Evolutionary conservation across 495 filamentous ascomycete genomes (phyloP).

Genomic region (Lasiosphaeriaceae sp.): DNA sequence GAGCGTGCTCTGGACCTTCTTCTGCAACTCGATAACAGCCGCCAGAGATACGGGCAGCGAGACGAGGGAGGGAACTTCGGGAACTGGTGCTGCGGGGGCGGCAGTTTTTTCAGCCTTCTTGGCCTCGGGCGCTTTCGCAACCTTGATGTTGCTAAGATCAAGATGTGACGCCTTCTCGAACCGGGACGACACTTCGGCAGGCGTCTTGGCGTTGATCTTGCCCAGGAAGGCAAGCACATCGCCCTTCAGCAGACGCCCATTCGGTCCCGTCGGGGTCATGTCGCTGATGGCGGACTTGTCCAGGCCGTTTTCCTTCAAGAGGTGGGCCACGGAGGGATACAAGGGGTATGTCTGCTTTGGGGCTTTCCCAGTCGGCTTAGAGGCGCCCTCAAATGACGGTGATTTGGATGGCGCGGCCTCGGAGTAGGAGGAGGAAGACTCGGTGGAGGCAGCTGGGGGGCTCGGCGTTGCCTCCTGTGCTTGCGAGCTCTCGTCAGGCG

Average conservation of each 20-base stretch:
- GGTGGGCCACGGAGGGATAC: conserved; percentile 77
- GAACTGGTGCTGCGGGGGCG: conserved; percentile 38
- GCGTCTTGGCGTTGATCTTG: conserved; percentile 62
- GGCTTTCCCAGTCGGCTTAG: conserved; percentile 39
- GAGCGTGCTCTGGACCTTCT: conserved; percentile 67
- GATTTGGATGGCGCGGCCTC: conserved; percentile 2
- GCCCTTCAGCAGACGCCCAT: conserved; percentile 87
- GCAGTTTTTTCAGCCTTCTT: conserved; percentile 45
- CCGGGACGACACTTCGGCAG: conserved; percentile 61
- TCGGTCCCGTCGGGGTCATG: conserved; percentile 84
- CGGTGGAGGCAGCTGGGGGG: conserved; percentile 20
- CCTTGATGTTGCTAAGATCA: conserved; percentile 92
- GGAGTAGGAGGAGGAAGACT: conserved; percentile 23
- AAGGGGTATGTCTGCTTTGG: conserved; percentile 73
- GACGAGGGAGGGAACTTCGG: conserved; percentile 46
- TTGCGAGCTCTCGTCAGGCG: conserved; percentile 49
- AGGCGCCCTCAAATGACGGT: conserved; percentile 33
- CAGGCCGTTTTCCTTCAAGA: conserved; percentile 74
- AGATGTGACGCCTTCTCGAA: conserved; percentile 75
- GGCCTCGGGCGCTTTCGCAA: conserved; percentile 56
- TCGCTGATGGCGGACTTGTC: conserved; percentile 65
- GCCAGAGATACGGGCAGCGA: conserved; percentile 72
- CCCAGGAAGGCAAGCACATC: conserved; percentile 92
- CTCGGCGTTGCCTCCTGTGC: conserved; percentile 18
- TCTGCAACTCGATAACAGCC: conserved; percentile 73